Percentiles rank a stretch among this genome's conserved stretches.
phyloP scores from a whole-genome alignment of 441 rosid genomes.

The Codiaeum variegatum region DNA sequence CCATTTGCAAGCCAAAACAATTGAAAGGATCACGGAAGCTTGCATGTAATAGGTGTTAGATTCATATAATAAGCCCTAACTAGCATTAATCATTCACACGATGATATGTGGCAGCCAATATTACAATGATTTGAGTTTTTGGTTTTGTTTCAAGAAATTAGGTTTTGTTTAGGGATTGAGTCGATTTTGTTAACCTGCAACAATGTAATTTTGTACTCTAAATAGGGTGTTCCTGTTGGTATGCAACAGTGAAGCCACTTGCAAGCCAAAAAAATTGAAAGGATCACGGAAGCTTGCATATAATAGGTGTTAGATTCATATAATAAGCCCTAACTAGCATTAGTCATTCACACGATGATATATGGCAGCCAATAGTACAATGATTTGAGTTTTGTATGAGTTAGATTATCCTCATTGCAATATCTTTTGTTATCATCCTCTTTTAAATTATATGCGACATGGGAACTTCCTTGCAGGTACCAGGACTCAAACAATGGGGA shows the following conservation, averaged over 20 bases:
- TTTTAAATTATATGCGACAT: background rate
- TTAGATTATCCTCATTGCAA: background rate
- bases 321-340: background rate
- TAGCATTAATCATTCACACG: background rate
- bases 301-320: background rate
- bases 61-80: background rate
- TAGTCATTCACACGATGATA: background rate
- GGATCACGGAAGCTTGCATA: background rate
- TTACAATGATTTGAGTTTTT: background rate
- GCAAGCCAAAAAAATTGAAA: background rate
- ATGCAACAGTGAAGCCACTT: background rate
- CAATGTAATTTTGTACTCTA: background rate
- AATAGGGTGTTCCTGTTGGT: background rate
- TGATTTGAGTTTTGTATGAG: background rate
- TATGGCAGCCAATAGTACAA: background rate
- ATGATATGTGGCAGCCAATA: background rate
- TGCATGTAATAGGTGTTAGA: background rate
- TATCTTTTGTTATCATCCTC: background rate
- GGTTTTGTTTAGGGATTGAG: background rate
- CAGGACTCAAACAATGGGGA: slow-evolving; percentile 66
- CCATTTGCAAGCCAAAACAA: background rate
- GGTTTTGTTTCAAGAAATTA: background rate
- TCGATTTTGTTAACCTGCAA: background rate
- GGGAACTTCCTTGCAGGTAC: slow-evolving; percentile 47
- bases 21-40: background rate